A percentile compares a stretch with the other conserved stretches of the same genome.
These are phyloP conservation scores for Hypoxylon sp. DNA, from an alignment of 2,329 filamentous ascomycete genomes.

Conservation along the genomic window DNA sequence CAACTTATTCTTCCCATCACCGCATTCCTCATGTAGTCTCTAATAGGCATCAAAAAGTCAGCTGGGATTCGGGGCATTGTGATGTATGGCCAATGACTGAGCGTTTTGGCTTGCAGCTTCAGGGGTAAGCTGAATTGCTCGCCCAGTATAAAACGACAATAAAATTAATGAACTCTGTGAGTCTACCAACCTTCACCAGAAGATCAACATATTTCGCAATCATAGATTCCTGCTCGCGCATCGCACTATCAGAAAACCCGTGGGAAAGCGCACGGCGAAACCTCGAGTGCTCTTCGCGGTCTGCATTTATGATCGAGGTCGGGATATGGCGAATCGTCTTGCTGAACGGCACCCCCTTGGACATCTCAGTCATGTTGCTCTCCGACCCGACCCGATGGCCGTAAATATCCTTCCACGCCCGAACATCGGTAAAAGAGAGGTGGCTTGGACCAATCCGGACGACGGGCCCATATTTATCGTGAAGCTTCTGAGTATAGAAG, in stretches of 20 bases:
- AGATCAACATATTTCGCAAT: constrained; percentile 58
- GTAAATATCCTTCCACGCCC: constrained; percentile 54
- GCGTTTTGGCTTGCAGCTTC: not conserved
- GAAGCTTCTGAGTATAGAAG: constrained; percentile 46
- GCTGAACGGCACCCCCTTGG: constrained; percentile 41
- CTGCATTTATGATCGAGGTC: constrained; percentile 50
- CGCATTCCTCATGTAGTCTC: constrained; percentile 54
- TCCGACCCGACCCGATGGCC: constrained; percentile 49
- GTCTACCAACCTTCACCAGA: constrained; percentile 50
- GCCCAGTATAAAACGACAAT: not conserved
- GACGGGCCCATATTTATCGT: constrained; percentile 45
- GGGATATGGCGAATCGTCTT: constrained; percentile 40
- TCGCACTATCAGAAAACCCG: constrained; percentile 50
- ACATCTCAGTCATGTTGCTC: constrained; percentile 44
- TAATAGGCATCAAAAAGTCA: constrained; percentile 5
- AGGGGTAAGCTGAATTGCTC: not conserved
- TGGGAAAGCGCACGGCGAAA: constrained; percentile 51
- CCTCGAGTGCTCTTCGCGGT: constrained; percentile 48
- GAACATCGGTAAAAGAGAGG: constrained; percentile 50
- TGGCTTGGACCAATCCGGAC: constrained; percentile 49
- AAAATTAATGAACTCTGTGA: not conserved
- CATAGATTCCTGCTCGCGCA: constrained; percentile 51
- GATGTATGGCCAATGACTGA: too few relatives aligned
- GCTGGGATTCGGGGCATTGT: too few relatives aligned
- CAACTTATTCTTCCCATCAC: constrained; percentile 42